phyloP scores from a whole-genome alignment of 2,329 filamentous ascomycete species.

The Coniochaeta sp. region DNA sequence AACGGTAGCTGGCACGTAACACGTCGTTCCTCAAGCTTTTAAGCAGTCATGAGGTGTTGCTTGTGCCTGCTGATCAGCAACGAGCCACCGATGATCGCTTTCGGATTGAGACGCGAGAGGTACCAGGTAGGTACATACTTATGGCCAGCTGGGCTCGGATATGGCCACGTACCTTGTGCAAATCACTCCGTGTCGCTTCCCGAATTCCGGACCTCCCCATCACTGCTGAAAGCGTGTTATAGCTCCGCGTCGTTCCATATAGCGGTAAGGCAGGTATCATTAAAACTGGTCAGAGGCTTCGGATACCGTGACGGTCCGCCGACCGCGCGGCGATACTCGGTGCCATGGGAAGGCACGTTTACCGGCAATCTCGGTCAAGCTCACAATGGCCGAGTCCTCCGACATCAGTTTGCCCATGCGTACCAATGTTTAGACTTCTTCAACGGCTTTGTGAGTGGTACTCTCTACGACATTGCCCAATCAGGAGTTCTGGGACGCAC shows the following conservation, averaged over 20 bases:
- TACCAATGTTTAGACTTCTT: neutral
- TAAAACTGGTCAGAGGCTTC: too few species aligned
- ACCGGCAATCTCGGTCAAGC: too few species aligned
- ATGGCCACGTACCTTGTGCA: neutral
- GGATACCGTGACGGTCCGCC: too few species aligned
- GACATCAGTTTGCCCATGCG: too few species aligned
- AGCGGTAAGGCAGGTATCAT: neutral
- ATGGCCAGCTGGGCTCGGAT: neutral
- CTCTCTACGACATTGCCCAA: neutral
- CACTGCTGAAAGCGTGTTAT: neutral
- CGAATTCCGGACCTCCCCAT: neutral
- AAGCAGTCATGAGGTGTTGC: neutral
- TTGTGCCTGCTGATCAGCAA: neutral
- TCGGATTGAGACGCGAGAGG: neutral
- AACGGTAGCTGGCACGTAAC: neutral
- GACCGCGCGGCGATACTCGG: too few species aligned
- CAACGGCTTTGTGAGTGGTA: neutral
- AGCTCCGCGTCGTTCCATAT: neutral
- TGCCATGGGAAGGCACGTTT: too few species aligned
- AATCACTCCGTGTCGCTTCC: neutral
- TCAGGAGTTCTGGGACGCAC: neutral
- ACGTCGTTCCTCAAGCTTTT: neutral
- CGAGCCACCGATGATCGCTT: neutral
- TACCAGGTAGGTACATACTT: neutral
- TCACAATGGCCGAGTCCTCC: too few species aligned